These are phyloP conservation scores for Penstemon barbatus DNA, from an alignment of 257 asterid genomes.

Conservation along the genomic window DNA sequence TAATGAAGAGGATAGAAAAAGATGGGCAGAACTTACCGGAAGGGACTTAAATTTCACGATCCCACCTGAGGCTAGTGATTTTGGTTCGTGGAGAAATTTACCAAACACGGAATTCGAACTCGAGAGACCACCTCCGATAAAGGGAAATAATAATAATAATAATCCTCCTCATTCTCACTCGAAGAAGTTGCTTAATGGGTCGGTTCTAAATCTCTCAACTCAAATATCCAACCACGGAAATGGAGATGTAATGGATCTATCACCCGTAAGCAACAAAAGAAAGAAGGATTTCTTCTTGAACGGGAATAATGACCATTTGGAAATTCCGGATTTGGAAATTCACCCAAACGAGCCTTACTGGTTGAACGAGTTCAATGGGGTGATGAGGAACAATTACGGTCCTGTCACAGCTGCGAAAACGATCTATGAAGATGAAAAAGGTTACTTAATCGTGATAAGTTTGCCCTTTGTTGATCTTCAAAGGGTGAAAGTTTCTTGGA, in stretches of 20 bases:
- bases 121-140: slow-evolving; percentile 51
- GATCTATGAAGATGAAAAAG: slow-evolving; percentile 74
- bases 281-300: slow-evolving; percentile 62
- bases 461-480: slow-evolving; percentile 87
- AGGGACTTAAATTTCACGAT: slow-evolving; percentile 65
- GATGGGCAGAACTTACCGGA: slow-evolving; percentile 88
- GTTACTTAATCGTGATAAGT: slow-evolving; percentile 67
- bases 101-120: slow-evolving; percentile 82
- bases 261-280: slow-evolving; percentile 56
- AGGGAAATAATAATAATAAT: slow-evolving; percentile 34
- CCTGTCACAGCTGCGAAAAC: slow-evolving; percentile 88
- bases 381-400: slow-evolving; percentile 63
- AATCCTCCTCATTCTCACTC: slow-evolving; percentile 40
- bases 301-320: slow-evolving; percentile 49
- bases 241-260: slow-evolving; percentile 55
- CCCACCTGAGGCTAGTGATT: slow-evolving; percentile 80
- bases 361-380: slow-evolving; percentile 73
- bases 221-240: slow-evolving; percentile 56
- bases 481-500: slow-evolving; percentile 90
- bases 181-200: slow-evolving; percentile 67
- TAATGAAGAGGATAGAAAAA: slow-evolving; percentile 69
- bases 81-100: slow-evolving; percentile 73
- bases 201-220: slow-evolving; percentile 62
- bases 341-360: slow-evolving; percentile 62
- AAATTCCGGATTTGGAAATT: slow-evolving; percentile 54